Evolutionary conservation across 441 rosid genomes (phyloP), one percentile per base, ranked within the genome.

Genomic region (Eruca vesicaria): DNA sequence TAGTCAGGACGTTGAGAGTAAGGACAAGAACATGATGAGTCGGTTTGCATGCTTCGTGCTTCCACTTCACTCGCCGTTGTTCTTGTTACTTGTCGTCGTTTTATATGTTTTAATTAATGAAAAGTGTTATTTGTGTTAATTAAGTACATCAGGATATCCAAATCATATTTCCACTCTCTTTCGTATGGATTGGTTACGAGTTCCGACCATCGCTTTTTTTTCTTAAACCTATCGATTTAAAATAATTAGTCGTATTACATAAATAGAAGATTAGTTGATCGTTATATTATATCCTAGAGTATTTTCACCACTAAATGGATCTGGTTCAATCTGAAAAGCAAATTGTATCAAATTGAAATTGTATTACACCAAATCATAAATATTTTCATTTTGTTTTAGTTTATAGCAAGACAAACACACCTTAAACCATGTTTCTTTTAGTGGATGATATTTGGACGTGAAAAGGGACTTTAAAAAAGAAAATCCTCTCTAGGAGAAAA

Each of bases 1-100:
- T 58, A 26, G 76, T 33, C 45, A 6, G n/a, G 58, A 65, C 72
- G 76, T 7, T 23, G 52, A 60, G 68, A 18, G 15, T 64, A 59
- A 77, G 48, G 69, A 71, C 76, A 77, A 77, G 73, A 66, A 77
- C 77, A 77, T 66, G 80, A 72, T 77, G 77, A 71, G 80, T 77
- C 76, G 73, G 80, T 77, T 77, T 66, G 77, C 80, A 77, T 77
- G 73, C 77, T 66, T 71, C 73, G 15, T 28, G 76, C 73, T 71
- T 53, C 77, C 80, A 72, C 80, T 66, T 66, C 69, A 31, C 36
- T 71, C 77, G 77, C 73, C 77, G 69, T 53, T 72, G 73, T 71
- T 61, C 41, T 66, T 66, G 80, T 77, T 66, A 23, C n/a, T 65
- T 77, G 80, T 77, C 63, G 56, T 71, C 76, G 63, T 38, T 36